Evolutionary conservation across 2,329 filamentous ascomycete genomes (phyloP), one percentile per base, ranked within the genome.

Genomic region (Aspergillus fischeri): DNA sequence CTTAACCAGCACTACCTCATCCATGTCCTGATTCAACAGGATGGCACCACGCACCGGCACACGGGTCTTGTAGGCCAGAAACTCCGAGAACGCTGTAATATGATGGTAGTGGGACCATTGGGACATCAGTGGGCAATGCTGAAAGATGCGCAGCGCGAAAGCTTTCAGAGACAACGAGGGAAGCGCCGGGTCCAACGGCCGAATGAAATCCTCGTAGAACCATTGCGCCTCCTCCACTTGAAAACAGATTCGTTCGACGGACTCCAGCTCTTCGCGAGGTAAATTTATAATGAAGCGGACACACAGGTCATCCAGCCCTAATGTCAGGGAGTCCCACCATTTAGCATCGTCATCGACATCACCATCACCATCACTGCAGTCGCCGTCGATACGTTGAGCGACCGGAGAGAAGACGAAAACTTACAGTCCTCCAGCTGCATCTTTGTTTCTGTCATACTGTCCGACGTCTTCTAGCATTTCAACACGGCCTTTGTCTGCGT

Each of bases 181-280:
- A 10, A 99, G 82, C 42, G 83, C 83, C 53, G 92, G 88, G 75
- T 97, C 90, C 62, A 94, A 81, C 42, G 93, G 92, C 50, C 94
- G 90, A 73, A 99, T 91, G 73, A 99, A 99, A 77, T 99, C 94
- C 81, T 99, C 94, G 84, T 99, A 99, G 77, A 96, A 99, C 94
- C 94, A 99, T 86, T 99, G 95, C 67, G 94, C 94, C 77, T 99
- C 95, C 77, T 99, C 94, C 66, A 99, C 90, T 77, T 97, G 92
- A 75, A 99, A 99, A 78, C 93, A 97, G 77, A 99, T 94, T 71
- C 94, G 89, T 72, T 92, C 91, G 57, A 96, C 90, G 2, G 90
- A 92, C 64, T 87, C 86, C 49, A 97, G 84, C 75, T 99, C 94
- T 75, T 94, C 91, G 63, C 90, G 83, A 49, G 95, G 94, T 60